Evolutionary conservation across 2,329 filamentous ascomycete species (phyloP), one percentile per base, ranked within the genome.

Genomic region (Penicillium sp.): DNA sequence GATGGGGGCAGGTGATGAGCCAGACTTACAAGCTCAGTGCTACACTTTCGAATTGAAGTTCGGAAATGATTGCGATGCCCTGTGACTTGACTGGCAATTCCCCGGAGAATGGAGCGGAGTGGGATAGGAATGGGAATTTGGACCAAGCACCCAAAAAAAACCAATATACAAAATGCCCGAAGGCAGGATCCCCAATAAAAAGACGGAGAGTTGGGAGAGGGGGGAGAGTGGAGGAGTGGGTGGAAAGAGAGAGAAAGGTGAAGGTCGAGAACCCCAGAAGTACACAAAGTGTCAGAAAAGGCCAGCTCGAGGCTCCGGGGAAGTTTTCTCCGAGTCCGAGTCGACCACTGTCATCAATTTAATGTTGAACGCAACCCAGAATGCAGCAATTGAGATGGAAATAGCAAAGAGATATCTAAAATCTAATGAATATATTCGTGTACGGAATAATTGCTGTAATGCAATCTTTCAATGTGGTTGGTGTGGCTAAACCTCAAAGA

Each of bases 291-390:
- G 51, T 58, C 57, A 47, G 62, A 63, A 63, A 64, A 66, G 64
- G 64, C 63, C 64, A 66, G 59, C 57, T 65, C 61, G 64, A 66
- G 61, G 56, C 59, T 65, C 63, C 63, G 63, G 64, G 64, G 63
- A 52, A 49, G 60, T 63, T 66, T 66, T 66, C 61, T 65, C 64
- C 64, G 63, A 58, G 53, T 39, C 64, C 64, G 29, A 31, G 26
- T 51, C 33, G 24, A 37, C 29, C 37, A 31, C 39, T 19, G 35
- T 19, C 14, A 41, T 22, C 39, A 21, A 1, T n/a, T 11, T n/a
- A 39, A 39, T 33, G 35, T 39, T 19, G 35, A 19, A 39, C 35
- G n/a, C 35, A 39, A 19, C 35, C 7, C 35, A 39, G 35, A 39
- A 39, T 19, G 7, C 35, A 41, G 19, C 39, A 22, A 41, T 41